A percentile compares a stretch with the other conserved stretches of the same genome.
Evolutionary conservation across 2,329 filamentous ascomycete genomes (phyloP).

Genomic region (Pestalotiopsis fici): DNA sequence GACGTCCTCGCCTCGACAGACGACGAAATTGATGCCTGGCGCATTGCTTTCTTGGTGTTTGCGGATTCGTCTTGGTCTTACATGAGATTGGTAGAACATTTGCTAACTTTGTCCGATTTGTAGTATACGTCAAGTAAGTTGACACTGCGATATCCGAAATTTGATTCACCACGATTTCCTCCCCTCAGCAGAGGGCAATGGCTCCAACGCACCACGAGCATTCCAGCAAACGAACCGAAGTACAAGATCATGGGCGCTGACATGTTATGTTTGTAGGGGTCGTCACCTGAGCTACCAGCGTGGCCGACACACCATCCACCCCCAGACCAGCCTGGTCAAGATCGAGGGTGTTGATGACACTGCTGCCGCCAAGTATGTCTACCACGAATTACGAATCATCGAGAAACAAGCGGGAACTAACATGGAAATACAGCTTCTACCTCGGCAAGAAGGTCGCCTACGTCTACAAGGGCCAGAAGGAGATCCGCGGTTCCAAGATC

Average conservation of each 20-base stretch:
- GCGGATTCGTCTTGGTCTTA: neutral
- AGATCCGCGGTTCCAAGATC: conserved; percentile 97
- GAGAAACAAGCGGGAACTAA: conserved; percentile 17
- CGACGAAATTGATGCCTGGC: neutral
- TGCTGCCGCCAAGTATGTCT: conserved; percentile 77
- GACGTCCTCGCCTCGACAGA: neutral
- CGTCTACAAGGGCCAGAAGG: conserved; percentile 94
- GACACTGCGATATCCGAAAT: neutral
- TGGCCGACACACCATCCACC: conserved; percentile 87
- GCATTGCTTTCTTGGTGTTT: neutral
- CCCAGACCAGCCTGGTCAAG: conserved; percentile 93
- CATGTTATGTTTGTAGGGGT: conserved; percentile 62
- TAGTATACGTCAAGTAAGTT: conserved; percentile 91
- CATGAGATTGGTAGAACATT: conserved; percentile 4
- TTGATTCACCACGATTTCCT: neutral
- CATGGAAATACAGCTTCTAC: conserved; percentile 70
- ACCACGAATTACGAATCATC: conserved; percentile 21
- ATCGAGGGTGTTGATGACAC: conserved; percentile 96
- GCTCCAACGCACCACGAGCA: neutral
- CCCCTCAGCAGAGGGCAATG: neutral
- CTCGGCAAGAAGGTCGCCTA: conserved; percentile 98
- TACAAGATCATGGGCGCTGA: conserved; percentile 18
- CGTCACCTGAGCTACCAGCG: conserved; percentile 98
- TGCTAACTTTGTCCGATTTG: conserved; percentile 38
- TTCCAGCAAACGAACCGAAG: neutral